Evolutionary conservation across 106 monocot genomes (phyloP), one percentile per base, ranked within the genome.

Genomic region (Acorus calamus): DNA sequence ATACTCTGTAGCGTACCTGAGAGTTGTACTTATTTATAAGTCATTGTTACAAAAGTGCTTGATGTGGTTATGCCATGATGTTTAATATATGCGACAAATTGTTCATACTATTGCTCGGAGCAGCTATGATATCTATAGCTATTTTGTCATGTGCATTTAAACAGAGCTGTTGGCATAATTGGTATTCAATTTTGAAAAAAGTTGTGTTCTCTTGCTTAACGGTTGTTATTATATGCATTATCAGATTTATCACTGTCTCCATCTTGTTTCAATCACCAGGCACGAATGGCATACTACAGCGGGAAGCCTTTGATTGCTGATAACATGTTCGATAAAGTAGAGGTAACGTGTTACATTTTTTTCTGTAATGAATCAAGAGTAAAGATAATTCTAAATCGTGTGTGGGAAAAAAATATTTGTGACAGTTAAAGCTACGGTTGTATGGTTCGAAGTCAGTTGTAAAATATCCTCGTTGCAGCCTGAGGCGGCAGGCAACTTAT

Each of bases 241-340:
- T 53, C 7, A 6, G 67, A 47, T 14, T 59, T 14, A 46, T 56
- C 9, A 14, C 43, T 49, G 52, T 53, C 52, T 61, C 55, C 28
- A 28, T 28, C 28, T 28, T 28, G 28, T 28, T 55, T 61, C 50
- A 60, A 48, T 10, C 6, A 62, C n/a, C 49, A 87, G 94, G 94
- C 94, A n/a, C 66, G 90, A 49, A 80, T 90, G 78, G 77, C 94
- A 5, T 96, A 96, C 77, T 96, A 96, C 64, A 96, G 80, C 67
- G 94, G 94, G 14, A 76, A 83, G 52, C 94, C 94, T 8, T 77
- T 96, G 75, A 87, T 96, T 54, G 60, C 85, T 42, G 94, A 96
- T 79, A 87, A 90, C 79, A 96, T 96, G 94, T 96, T 90, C 70
- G 90, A 96, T 78, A 96, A 83, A 85, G 84, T 96, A 28, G 94